Evolutionary conservation across 371 early-diverging fungal genomes (phyloP).

Genomic region (Saksenaea vasiformis): DNA sequence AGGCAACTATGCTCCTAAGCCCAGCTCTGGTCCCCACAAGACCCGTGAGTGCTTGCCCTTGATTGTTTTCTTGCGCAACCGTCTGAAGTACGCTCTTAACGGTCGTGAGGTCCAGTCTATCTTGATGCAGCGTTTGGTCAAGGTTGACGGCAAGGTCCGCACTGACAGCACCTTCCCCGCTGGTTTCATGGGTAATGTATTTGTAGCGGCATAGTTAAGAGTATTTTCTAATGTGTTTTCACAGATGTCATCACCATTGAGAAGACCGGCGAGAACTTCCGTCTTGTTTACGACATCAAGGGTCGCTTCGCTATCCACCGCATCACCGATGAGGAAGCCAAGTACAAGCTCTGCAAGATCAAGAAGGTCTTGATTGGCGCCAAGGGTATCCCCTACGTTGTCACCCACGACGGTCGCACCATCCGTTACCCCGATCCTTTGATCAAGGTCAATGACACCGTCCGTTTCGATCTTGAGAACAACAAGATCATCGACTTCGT

Average conservation of each 20-base stretch:
- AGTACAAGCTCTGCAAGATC: constrained; percentile 99
- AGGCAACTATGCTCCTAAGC: constrained; percentile 91
- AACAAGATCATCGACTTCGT: constrained; percentile 94
- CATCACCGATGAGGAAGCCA: constrained; percentile 98
- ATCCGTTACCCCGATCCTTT: constrained; percentile 99
- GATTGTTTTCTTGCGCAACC: constrained; percentile 97
- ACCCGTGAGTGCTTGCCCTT: constrained; percentile 99
- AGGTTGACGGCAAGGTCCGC: constrained; percentile 99
- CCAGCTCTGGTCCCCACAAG: constrained; percentile 99
- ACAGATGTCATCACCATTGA: constrained; percentile 98
- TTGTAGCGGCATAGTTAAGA: neutral
- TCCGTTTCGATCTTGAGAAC: constrained; percentile 95
- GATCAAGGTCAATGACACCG: constrained; percentile 98
- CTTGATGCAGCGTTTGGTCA: constrained; percentile 97
- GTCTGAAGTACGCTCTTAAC: constrained; percentile 98
- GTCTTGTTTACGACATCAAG: constrained; percentile 98
- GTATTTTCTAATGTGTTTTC: neutral
- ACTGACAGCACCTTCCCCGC: constrained; percentile 98
- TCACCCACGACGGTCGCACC: constrained; percentile 99
- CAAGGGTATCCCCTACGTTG: constrained; percentile 95
- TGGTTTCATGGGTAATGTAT: constrained; percentile 93
- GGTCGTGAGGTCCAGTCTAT: constrained; percentile 97
- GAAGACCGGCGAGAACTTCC: constrained; percentile 99
- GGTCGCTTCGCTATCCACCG: constrained; percentile 99
- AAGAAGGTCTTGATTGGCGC: constrained; percentile 92